Evolutionary conservation across 352 stramenopile genomes (phyloP), one percentile per base, ranked within the genome.

Genomic region (Thalassiosira sp.): DNA sequence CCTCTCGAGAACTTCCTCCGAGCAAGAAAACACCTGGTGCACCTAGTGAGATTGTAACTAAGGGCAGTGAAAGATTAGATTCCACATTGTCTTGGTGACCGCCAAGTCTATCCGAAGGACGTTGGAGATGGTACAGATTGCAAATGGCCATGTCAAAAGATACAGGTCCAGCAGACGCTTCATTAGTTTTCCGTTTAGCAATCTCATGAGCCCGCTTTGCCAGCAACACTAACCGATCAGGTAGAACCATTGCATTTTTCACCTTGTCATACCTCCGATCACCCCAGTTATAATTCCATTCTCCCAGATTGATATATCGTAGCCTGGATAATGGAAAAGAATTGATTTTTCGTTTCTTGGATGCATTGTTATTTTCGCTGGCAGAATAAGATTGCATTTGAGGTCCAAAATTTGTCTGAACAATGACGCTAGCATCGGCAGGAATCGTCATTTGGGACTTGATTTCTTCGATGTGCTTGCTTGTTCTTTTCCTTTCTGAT

Each of bases 211-310:
- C 67, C 8, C 40, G 53, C 7, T 75, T 28, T 42, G 74, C 74
- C 15, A 82, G 63, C 0, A 22, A 42, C 11, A 72, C 40, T 24
- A 82, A 37, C 8, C 52, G 25, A 20, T 53, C 16, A 20, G 62
- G 49, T n/a, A 82, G 45, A 6, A 33, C 25, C 25, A 28, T 40
- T 13, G 74, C 67, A 52, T 54, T 16, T 24, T 58, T 43, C 5
- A 82, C 46, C 27, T 63, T 71, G 40, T 78, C 66, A 54, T 82
- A 82, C 40, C 25, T 31, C 22, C 74, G 54, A 66, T 77, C 67
- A 46, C 69, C 61, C 74, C 74, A 82, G 35, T 82, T 78, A 25
- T 82, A 82, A 56, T 82, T 78, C 42, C 40, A 82, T 61, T 64
- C 54, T 46, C 74, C 74, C 43, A 82, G 20, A 46, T 82, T 82